phyloP scores from a whole-genome alignment of 768 basidiomycete species.

The Trametes cubensis region DNA sequence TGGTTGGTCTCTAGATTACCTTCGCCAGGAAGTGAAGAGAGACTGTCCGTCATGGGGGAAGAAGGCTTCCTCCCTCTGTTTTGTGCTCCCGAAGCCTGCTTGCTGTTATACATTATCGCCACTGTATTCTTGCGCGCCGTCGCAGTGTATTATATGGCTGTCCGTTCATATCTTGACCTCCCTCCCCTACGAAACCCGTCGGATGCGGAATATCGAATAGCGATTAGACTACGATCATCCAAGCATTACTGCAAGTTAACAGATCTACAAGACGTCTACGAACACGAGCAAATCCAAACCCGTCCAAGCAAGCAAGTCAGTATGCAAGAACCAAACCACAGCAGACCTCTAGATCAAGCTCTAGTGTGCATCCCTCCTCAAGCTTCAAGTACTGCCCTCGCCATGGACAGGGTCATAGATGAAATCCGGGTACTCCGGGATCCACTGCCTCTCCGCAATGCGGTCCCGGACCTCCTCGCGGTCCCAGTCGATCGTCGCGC shows the following conservation, averaged over 20 bases:
- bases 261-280: too few species aligned
- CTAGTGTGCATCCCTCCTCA: neutral
- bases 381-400: neutral
- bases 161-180: neutral
- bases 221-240: too few species aligned
- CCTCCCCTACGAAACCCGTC: neutral
- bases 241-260: too few species aligned
- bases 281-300: too few species aligned
- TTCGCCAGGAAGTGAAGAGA: conserved; percentile 35
- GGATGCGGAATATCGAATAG: too few species aligned
- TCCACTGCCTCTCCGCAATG: conserved; percentile 59
- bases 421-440: conserved; percentile 65
- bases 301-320: too few species aligned
- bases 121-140: conserved; percentile 17
- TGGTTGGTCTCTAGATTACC: conserved; percentile 28
- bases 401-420: conserved; percentile 51
- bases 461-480: conserved; percentile 57
- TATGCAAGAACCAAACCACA: too few species aligned
- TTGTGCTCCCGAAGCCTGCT: neutral
- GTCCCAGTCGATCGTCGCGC: conserved; percentile 59
- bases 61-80: neutral
- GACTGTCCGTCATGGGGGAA: neutral
- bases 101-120: conserved; percentile 8
- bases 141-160: conserved; percentile 20
- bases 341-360: neutral